Percentiles rank a stretch among this genome's conserved stretches.
Evolutionary conservation across 2,329 filamentous ascomycete genomes (phyloP).

Genomic region (Eutypella sp.): DNA sequence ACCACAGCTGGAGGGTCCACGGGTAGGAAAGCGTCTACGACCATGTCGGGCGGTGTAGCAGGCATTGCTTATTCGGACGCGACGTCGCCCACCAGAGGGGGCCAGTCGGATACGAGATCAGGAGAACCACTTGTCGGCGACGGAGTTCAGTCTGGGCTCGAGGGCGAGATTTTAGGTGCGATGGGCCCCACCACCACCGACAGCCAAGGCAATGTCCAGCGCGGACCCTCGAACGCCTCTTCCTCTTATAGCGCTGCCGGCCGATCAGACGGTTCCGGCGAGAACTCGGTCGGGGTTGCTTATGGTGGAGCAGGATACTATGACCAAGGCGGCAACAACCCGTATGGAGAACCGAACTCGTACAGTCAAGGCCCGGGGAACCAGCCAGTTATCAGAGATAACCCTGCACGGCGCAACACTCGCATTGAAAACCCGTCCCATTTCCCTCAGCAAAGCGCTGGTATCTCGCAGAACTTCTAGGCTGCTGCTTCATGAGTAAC

Average conservation of each 20-base stretch:
- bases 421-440: constrained; percentile 88
- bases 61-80: constrained; percentile 69
- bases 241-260: constrained; percentile 86
- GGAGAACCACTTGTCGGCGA: constrained; percentile 59
- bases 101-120: constrained; percentile 64
- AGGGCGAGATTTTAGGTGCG: constrained; percentile 77
- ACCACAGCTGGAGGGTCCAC: constrained; percentile 64
- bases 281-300: constrained; percentile 40
- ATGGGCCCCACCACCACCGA: constrained; percentile 68
- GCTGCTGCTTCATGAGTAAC: background rate
- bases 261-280: constrained; percentile 64
- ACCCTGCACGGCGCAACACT: constrained; percentile 86
- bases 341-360: constrained; percentile 46
- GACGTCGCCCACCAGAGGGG: constrained; percentile 63
- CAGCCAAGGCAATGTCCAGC: constrained; percentile 69
- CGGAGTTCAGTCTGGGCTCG: constrained; percentile 51
- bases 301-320: constrained; percentile 50
- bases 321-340: constrained; percentile 55
- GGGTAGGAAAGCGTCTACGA: constrained; percentile 82
- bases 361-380: constrained; percentile 35
- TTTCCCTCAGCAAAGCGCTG: constrained; percentile 86
- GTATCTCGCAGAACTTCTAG: constrained; percentile 96
- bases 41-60: constrained; percentile 69
- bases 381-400: constrained; percentile 86
- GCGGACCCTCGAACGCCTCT: constrained; percentile 91